phyloP scores from a whole-genome alignment of 2,329 filamentous ascomycete species.

The Colletotrichum chlorophyti region DNA sequence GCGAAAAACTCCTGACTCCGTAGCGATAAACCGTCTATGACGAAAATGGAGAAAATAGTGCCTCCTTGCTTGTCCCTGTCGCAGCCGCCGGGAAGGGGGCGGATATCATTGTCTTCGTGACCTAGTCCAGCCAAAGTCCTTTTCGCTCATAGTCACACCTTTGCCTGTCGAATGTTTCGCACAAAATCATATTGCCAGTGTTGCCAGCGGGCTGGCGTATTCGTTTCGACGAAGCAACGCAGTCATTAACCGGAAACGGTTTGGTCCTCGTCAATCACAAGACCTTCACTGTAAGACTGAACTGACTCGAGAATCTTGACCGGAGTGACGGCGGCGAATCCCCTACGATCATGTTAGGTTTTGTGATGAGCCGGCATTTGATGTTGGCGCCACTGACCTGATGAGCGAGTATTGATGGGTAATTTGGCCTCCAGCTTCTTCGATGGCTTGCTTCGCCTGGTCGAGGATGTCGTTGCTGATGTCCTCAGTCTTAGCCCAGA shows the following conservation, averaged over 20 bases:
- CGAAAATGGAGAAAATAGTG: conserved; percentile 9
- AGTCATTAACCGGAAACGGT: conserved; percentile 56
- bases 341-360: conserved; percentile 57
- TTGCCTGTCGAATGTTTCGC: conserved; percentile 5
- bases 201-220: background rate
- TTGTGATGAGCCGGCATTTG: too few species aligned
- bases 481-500: conserved; percentile 76
- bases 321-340: conserved; percentile 78
- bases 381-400: conserved; percentile 59
- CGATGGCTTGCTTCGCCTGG: conserved; percentile 74
- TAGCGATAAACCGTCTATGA: conserved; percentile 21
- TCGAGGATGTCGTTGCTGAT: conserved; percentile 70
- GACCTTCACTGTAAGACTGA: conserved; percentile 58
- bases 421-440: conserved; percentile 74
- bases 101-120: conserved; percentile 27
- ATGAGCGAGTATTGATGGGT: conserved; percentile 77
- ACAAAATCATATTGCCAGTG: background rate
- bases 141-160: conserved; percentile 4
- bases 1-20: conserved; percentile 23
- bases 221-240: background rate
- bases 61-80: conserved; percentile 24
- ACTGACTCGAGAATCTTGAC: conserved; percentile 73
- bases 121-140: conserved; percentile 27
- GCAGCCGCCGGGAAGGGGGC: conserved; percentile 15
- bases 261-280: conserved; percentile 77